A percentile compares a stretch with the other conserved stretches of the same genome.
These are phyloP conservation scores for Cajanus cajan DNA, from an alignment of 306 rosid species.

Conservation along the genomic window DNA sequence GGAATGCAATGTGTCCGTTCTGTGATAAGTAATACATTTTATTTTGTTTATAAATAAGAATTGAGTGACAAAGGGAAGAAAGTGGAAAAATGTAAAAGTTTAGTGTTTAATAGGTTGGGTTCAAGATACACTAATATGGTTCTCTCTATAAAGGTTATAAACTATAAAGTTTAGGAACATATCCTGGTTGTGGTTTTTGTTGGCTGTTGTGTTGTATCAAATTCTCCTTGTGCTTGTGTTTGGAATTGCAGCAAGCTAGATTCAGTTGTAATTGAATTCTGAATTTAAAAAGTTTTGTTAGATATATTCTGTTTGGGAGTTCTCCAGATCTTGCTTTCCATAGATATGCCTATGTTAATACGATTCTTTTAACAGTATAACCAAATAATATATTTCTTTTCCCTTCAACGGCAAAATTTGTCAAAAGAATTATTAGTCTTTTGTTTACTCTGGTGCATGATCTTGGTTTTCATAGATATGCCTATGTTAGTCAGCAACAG, in stretches of 20 bases:
- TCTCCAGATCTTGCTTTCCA: background rate
- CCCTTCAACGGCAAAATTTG: background rate
- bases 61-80: background rate
- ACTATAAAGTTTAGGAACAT: background rate
- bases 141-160: too few relatives aligned
- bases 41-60: background rate
- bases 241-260: too few relatives aligned
- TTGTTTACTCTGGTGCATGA: background rate
- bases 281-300: background rate
- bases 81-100: background rate
- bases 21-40: background rate
- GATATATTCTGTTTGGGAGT: background rate
- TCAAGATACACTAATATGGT: background rate
- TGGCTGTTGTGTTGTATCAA: too few relatives aligned
- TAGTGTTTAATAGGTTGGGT: conserved; percentile 8
- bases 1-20: background rate
- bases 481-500: too few relatives aligned
- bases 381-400: background rate
- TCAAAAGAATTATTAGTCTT: background rate
- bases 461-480: too few relatives aligned
- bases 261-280: background rate
- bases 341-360: background rate
- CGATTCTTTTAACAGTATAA: background rate
- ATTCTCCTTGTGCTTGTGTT: too few relatives aligned
- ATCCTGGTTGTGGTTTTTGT: too few relatives aligned